phyloP scores from a whole-genome alignment of 2,329 filamentous ascomycete genomes.

The Fusarium anguioides region DNA sequence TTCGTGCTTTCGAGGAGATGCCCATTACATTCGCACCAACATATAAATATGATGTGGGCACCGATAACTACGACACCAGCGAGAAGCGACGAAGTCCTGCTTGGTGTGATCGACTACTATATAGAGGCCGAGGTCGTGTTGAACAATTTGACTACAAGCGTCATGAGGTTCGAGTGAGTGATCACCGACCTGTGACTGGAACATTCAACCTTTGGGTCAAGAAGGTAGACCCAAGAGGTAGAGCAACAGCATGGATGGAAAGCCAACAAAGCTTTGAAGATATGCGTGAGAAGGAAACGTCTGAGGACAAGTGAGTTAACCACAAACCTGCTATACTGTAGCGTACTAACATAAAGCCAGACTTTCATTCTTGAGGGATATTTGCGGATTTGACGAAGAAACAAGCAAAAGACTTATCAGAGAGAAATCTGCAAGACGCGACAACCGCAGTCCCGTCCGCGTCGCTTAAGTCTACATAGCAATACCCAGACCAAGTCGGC shows the following conservation, averaged over 20 bases:
- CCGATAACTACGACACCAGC: constrained; percentile 91
- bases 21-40: constrained; percentile 94
- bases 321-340: background rate
- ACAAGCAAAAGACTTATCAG: constrained; percentile 61
- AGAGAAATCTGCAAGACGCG: constrained; percentile 51
- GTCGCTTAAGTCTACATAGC: constrained; percentile 18
- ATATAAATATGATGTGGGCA: constrained; percentile 98
- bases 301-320: constrained; percentile 78
- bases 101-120: constrained; percentile 96
- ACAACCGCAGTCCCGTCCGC: constrained; percentile 44
- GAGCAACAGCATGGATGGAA: constrained; percentile 75
- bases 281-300: constrained; percentile 74
- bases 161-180: constrained; percentile 90
- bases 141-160: constrained; percentile 88
- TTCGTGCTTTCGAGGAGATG: constrained; percentile 90
- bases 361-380: constrained; percentile 61
- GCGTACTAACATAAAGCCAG: constrained; percentile 51
- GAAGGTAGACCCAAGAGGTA: constrained; percentile 75
- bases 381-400: constrained; percentile 65
- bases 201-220: constrained; percentile 87
- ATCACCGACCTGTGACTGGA: constrained; percentile 92
- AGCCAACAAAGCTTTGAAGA: constrained; percentile 80
- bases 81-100: constrained; percentile 95
- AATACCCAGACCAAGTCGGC: constrained; percentile 4
- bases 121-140: constrained; percentile 81